phyloP scores from a whole-genome alignment of 2,329 filamentous ascomycete species.

The Dendryphion nanum region DNA sequence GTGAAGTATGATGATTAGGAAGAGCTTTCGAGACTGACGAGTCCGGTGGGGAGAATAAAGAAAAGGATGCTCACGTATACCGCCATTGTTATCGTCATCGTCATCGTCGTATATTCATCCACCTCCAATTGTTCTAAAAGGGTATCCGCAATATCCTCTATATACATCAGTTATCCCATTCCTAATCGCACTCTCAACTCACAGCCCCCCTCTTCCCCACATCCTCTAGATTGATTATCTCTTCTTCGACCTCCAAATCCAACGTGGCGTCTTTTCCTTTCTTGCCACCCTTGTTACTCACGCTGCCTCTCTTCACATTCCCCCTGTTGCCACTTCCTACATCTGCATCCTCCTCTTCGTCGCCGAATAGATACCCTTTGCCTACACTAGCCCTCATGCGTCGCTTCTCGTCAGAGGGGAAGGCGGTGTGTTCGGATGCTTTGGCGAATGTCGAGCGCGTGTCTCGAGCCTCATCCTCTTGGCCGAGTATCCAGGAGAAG shows the following conservation, averaged over 20 bases:
- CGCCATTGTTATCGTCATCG: too few relatives aligned
- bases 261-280: slow-evolving; percentile 20
- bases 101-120: too few relatives aligned
- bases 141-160: too few relatives aligned
- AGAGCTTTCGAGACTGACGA: too few relatives aligned
- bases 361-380: slow-evolving; percentile 42
- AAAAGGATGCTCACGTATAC: too few relatives aligned
- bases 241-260: slow-evolving; percentile 32
- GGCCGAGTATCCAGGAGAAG: slow-evolving; percentile 72
- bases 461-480: slow-evolving; percentile 19
- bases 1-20: too few relatives aligned
- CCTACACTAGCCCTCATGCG: slow-evolving; percentile 28
- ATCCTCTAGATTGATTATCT: slow-evolving; percentile 38
- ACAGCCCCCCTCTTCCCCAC: slow-evolving; percentile 32
- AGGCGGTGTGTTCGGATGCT: slow-evolving; percentile 28
- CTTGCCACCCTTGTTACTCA: slow-evolving; percentile 17
- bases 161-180: too few relatives aligned
- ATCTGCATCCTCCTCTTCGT: slow-evolving; percentile 37
- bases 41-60: too few relatives aligned
- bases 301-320: slow-evolving; percentile 19
- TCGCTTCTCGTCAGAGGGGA: slow-evolving; percentile 36
- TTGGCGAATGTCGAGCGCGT: slow-evolving; percentile 4
- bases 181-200: too few relatives aligned
- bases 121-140: too few relatives aligned
- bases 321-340: slow-evolving; percentile 5